Evolutionary conservation across 352 stramenopile species (phyloP).

Genomic region (Pythium phragmitis): DNA sequence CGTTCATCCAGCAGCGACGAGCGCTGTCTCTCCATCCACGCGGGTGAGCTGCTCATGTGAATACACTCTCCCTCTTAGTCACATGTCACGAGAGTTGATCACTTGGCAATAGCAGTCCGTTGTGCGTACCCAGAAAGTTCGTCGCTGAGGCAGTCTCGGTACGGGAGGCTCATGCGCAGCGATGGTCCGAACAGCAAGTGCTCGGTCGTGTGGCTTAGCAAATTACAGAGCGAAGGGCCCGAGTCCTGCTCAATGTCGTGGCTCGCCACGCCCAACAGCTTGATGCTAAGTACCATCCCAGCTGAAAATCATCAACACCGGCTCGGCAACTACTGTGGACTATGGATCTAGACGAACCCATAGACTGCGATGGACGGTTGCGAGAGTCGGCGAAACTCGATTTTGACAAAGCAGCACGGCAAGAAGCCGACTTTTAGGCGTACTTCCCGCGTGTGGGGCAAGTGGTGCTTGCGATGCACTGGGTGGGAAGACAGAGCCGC

Average conservation of each 20-base stretch:
- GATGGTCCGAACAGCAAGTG: constrained; percentile 33
- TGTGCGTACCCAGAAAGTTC: constrained; percentile 25
- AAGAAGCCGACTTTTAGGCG: constrained; percentile 57
- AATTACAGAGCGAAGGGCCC: constrained; percentile 50
- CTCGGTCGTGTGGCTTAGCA: constrained; percentile 66
- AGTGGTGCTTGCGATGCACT: constrained; percentile 53
- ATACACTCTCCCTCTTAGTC: neutral
- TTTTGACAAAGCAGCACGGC: constrained; percentile 65
- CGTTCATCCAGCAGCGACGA: constrained; percentile 24
- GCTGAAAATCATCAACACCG: neutral
- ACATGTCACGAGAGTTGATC: neutral
- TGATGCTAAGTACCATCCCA: constrained; percentile 28
- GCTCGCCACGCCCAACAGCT: constrained; percentile 46
- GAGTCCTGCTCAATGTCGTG: constrained; percentile 54
- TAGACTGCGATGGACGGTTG: constrained; percentile 65
- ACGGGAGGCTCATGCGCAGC: constrained; percentile 28
- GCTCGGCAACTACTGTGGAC: neutral
- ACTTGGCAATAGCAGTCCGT: neutral
- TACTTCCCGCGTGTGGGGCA: constrained; percentile 61
- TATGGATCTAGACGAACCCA: constrained; percentile 31
- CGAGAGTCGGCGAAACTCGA: constrained; percentile 53
- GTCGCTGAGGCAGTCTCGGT: constrained; percentile 33
- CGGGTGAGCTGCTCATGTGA: constrained; percentile 18
- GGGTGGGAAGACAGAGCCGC: neutral
- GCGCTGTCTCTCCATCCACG: constrained; percentile 34